phyloP scores from a whole-genome alignment of 2,329 filamentous ascomycete genomes.

The Colletotrichum simmondsii region DNA sequence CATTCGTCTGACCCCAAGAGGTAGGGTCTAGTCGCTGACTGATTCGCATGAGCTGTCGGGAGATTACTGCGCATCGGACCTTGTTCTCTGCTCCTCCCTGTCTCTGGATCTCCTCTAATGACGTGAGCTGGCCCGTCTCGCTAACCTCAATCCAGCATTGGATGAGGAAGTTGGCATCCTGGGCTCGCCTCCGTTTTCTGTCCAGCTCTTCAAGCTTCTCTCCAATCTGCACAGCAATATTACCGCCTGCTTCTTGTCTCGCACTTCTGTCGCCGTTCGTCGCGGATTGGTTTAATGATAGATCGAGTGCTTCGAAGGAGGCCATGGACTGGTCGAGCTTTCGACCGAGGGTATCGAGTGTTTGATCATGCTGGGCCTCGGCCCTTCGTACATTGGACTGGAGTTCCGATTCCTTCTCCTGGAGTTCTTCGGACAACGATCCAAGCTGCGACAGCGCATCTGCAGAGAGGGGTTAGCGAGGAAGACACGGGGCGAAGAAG shows the following conservation, averaged over 20 bases:
- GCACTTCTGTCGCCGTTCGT: slow-evolving; percentile 50
- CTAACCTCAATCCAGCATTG: slow-evolving; percentile 97
- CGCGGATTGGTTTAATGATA: slow-evolving; percentile 75
- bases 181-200: slow-evolving; percentile 86
- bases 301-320: slow-evolving; percentile 90
- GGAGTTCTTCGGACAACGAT: slow-evolving; percentile 82
- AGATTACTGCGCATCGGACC: slow-evolving; percentile 92
- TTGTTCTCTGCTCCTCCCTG: slow-evolving; percentile 91
- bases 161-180: slow-evolving; percentile 94
- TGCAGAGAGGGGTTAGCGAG: slow-evolving; percentile 46
- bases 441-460: slow-evolving; percentile 76
- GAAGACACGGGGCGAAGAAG: neutral
- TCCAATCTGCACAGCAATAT: slow-evolving; percentile 93
- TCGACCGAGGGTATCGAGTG: slow-evolving; percentile 84
- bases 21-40: slow-evolving; percentile 87
- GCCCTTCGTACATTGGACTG: slow-evolving; percentile 90
- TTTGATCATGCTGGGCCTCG: slow-evolving; percentile 91
- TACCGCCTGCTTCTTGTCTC: slow-evolving; percentile 75
- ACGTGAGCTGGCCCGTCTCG: slow-evolving; percentile 85
- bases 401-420: slow-evolving; percentile 90
- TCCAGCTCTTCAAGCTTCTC: slow-evolving; percentile 95
- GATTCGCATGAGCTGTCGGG: slow-evolving; percentile 91
- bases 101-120: slow-evolving; percentile 88
- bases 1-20: slow-evolving; percentile 74
- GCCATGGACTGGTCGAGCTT: slow-evolving; percentile 94